Evolutionary conservation across 139 green algal species (phyloP), one percentile per base, ranked within the genome.

Genomic region (Axilococcus clingmanii): DNA sequence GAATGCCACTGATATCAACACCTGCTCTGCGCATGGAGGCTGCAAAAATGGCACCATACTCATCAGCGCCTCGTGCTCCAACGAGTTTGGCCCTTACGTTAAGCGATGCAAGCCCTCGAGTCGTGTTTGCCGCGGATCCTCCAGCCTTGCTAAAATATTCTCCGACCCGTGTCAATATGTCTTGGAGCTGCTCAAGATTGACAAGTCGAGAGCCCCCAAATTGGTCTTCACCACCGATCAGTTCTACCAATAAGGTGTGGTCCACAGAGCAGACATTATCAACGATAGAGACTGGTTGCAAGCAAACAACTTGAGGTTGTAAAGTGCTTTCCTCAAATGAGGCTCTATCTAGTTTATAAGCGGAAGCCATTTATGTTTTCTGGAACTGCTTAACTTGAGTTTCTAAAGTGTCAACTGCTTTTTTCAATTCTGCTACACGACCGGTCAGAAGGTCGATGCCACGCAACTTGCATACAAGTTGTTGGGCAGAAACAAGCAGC

Each of bases 71-170:
- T 4, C 66, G 45, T 3, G 61, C 50, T 29, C 61, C 62, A 28
- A 59, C 50, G 30, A 66, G 19, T n/a, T 43, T 51, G 17, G 20
- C 34, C 11, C 44, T 40, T 4, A 76, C 22, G 40, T 55, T 58
- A 50, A 72, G 65, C 7, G 17, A 24, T 22, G 52, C 66, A 12
- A 77, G 45, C 1, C 61, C 59, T 3, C 66, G 52, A 12, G 51
- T 57, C 3, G 43, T 59, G 54, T 77, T 77, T 19, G 57, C 33
- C 14, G 72, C 67, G 20, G 41, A 71, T 7, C 78, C 78, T 2
- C 78, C 76, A 0, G 67, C 61, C 14, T 75, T 85, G 12, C 27
- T 65, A n/a, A 48, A 41, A 40, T 75, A 84, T 27, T 82, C 67
- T 0, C 66, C 70, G 3, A 72, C 50, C 1, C 40, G 17, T 0